phyloP scores from a whole-genome alignment of 768 basidiomycete genomes.

The Suillus bovinus region DNA sequence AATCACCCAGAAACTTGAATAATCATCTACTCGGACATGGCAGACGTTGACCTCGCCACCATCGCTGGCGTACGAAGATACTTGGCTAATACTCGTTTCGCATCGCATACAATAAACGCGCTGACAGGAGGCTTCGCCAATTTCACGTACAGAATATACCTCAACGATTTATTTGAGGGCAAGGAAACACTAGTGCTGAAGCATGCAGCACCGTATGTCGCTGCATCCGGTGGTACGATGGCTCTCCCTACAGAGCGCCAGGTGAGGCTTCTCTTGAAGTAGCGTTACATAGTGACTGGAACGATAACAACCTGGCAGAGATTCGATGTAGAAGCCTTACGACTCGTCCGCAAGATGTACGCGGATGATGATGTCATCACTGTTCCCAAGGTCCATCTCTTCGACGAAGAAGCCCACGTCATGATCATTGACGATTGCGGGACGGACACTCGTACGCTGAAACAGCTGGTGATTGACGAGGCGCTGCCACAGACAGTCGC shows the following conservation, averaged over 20 bases:
- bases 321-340: constrained; percentile 50
- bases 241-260: constrained; percentile 52
- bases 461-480: constrained; percentile 40
- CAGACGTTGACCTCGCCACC: constrained; percentile 29
- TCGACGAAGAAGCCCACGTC: constrained; percentile 49
- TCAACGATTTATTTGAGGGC: constrained; percentile 42
- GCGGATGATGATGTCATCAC: constrained; percentile 36
- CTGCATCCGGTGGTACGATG: constrained; percentile 20
- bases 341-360: constrained; percentile 40
- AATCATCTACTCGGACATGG: constrained; percentile 18
- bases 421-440: constrained; percentile 70
- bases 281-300: not conserved
- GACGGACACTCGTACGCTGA: constrained; percentile 35
- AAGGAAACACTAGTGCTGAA: constrained; percentile 55
- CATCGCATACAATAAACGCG: constrained; percentile 36
- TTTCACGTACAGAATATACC: constrained; percentile 56
- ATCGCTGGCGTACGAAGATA: constrained; percentile 40
- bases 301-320: constrained; percentile 37
- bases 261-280: constrained; percentile 34
- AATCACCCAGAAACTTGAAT: not conserved
- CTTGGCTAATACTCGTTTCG: constrained; percentile 49
- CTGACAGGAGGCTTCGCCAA: constrained; percentile 57
- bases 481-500: constrained; percentile 31
- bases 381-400: constrained; percentile 49
- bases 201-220: constrained; percentile 51